These are phyloP conservation scores for Hypoxylon rickii DNA, from an alignment of 495 filamentous ascomycete species.

Conservation along the genomic window DNA sequence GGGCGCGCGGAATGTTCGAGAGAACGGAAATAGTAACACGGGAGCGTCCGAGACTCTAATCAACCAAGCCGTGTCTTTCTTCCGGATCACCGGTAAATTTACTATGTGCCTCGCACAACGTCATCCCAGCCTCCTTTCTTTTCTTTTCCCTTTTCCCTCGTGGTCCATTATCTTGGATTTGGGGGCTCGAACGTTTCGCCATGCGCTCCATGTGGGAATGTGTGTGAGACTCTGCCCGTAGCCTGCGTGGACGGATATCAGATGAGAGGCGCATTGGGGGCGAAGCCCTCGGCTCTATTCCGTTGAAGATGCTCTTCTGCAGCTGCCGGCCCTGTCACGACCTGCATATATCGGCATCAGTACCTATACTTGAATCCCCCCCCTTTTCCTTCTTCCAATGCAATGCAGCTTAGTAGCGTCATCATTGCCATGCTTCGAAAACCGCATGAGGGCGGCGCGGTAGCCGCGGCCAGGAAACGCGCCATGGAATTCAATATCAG, in stretches of 20 bases:
- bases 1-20: too few species aligned
- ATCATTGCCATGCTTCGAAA: neutral
- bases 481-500: constrained; percentile 10
- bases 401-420: neutral
- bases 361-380: neutral
- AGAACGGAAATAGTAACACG: constrained; percentile 30
- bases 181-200: constrained; percentile 20
- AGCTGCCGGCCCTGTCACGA: neutral
- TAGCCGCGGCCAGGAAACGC: constrained; percentile 1
- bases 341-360: neutral
- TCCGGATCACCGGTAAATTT: constrained; percentile 22
- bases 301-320: constrained; percentile 1
- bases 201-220: constrained; percentile 18
- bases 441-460: constrained; percentile 5
- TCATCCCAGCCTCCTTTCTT: constrained; percentile 1
- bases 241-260: neutral
- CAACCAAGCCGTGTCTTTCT: constrained; percentile 8
- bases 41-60: constrained; percentile 30
- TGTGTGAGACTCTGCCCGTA: too few species aligned
- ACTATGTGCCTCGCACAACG: too few species aligned
- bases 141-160: neutral
- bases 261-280: constrained; percentile 7
- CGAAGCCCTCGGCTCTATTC: constrained; percentile 1
- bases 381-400: neutral
- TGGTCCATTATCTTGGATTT: constrained; percentile 5